Evolutionary conservation across 169 alveolate genomes (phyloP).

Genomic region (Cryptosporidium viatorum): DNA sequence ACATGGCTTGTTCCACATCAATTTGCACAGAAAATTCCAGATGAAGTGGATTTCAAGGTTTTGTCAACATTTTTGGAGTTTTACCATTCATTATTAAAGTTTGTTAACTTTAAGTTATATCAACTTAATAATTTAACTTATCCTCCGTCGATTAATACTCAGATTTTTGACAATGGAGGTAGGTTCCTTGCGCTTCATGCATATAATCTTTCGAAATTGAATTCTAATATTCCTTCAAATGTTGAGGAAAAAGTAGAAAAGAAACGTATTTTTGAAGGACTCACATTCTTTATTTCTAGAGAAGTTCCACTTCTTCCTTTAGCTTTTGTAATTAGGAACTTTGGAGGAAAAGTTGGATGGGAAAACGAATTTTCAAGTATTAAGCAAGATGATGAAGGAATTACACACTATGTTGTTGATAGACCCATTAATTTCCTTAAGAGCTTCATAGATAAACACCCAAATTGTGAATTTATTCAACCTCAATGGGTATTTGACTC

Average conservation of each 20-base stretch:
- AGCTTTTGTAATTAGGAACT: constrained; percentile 88
- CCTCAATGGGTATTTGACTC: constrained; percentile 97
- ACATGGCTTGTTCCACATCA: constrained; percentile 98
- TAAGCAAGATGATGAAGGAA: constrained; percentile 81
- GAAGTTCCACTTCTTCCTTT: constrained; percentile 93
- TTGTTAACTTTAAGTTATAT: constrained; percentile 92
- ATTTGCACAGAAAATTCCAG: constrained; percentile 94
- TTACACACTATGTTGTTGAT: constrained; percentile 93
- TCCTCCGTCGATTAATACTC: constrained; percentile 81
- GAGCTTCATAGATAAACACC: constrained; percentile 69
- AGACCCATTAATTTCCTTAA: constrained; percentile 86
- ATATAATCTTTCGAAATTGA: constrained; percentile 73
- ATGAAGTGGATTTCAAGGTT: constrained; percentile 95
- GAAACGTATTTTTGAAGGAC: constrained; percentile 85
- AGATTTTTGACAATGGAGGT: constrained; percentile 48
- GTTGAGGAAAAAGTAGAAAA: constrained; percentile 77
- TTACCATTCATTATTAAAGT: constrained; percentile 90
- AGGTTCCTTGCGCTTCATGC: constrained; percentile 32
- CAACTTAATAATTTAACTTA: constrained; percentile 85
- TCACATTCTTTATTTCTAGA: constrained; percentile 88
- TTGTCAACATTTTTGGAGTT: constrained; percentile 94
- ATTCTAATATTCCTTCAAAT: constrained; percentile 79
- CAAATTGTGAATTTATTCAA: constrained; percentile 89
- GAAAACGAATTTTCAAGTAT: constrained; percentile 82
- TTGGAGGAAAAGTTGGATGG: constrained; percentile 90